A percentile compares a stretch with the other conserved stretches of the same genome.
Conservation (phyloP, 208 protist species). For the Trypanosoma grayi region DNA sequence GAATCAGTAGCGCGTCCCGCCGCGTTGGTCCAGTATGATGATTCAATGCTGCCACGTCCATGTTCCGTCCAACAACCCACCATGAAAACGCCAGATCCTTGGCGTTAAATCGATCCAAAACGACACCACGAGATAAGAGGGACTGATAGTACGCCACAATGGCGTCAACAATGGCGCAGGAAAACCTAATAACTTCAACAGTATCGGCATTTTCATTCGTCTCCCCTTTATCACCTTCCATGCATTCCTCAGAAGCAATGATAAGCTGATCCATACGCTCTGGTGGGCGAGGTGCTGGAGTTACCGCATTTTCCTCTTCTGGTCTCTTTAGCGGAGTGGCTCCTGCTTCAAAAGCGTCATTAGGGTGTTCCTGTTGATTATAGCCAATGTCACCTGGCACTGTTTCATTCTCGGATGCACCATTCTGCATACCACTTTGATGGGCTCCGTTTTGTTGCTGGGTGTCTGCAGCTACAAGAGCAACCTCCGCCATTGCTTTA, state of each 20-base stretch:
- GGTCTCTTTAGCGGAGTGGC: slow-evolving; percentile 13
- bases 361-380: not conserved
- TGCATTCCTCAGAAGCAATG: not conserved
- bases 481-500: not conserved
- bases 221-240: not conserved
- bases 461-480: not conserved
- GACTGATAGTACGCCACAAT: slow-evolving; percentile 76
- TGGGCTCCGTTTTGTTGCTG: not conserved
- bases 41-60: slow-evolving; percentile 58
- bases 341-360: slow-evolving; percentile 4
- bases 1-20: slow-evolving; percentile 70
- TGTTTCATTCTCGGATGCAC: not conserved
- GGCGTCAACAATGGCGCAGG: slow-evolving; percentile 33
- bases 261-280: not conserved
- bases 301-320: not conserved
- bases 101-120: slow-evolving; percentile 78
- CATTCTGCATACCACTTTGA: not conserved
- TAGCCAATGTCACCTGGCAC: not conserved
- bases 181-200: slow-evolving; percentile 18
- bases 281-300: slow-evolving; percentile 11
- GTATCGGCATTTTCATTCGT: not conserved
- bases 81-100: slow-evolving; percentile 81
- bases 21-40: slow-evolving; percentile 37
- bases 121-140: slow-evolving; percentile 68
- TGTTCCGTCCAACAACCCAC: slow-evolving; percentile 81